Percentiles rank a stretch among this genome's conserved stretches.
Evolutionary conservation across 1,139 yeast genomes (phyloP).

Genomic region (Candida anutae): DNA sequence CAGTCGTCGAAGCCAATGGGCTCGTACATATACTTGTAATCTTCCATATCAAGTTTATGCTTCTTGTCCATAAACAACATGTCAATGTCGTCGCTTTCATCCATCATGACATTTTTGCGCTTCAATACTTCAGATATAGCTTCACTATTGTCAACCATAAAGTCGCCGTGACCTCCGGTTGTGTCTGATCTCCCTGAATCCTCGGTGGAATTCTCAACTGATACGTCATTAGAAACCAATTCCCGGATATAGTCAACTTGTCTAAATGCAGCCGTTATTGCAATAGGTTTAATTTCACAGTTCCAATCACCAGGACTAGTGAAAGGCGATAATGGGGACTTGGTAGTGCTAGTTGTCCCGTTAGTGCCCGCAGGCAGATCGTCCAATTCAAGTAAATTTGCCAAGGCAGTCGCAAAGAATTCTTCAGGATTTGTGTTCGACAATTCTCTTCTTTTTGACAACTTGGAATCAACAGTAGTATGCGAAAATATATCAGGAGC

Average conservation of each 20-base stretch:
- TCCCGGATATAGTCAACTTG: slow-evolving; percentile 34
- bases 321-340: slow-evolving; percentile 30
- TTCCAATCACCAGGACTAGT: slow-evolving; percentile 28
- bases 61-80: slow-evolving; percentile 31
- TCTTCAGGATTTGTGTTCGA: slow-evolving; percentile 39
- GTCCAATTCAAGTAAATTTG: slow-evolving; percentile 42
- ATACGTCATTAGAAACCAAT: slow-evolving; percentile 20
- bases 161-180: too few relatives aligned
- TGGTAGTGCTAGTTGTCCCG: slow-evolving; percentile 15
- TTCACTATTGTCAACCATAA: not conserved
- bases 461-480: slow-evolving; percentile 21
- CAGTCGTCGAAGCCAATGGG: slow-evolving; percentile 34
- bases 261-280: slow-evolving; percentile 39
- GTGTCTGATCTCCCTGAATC: too few relatives aligned
- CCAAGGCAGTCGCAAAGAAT: slow-evolving; percentile 44
- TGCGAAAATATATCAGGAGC: slow-evolving; percentile 16
- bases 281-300: slow-evolving; percentile 37
- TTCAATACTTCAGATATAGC: slow-evolving; percentile 8
- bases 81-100: slow-evolving; percentile 25
- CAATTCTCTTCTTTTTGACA: slow-evolving; percentile 39
- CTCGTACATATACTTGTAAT: slow-evolving; percentile 21
- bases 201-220: not conserved
- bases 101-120: slow-evolving; percentile 17
- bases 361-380: slow-evolving; percentile 19
- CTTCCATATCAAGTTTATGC: slow-evolving; percentile 16